Conservation (phyloP, 1,284 basidiomycete species). For the Stygiomarasmius scandens region DNA sequence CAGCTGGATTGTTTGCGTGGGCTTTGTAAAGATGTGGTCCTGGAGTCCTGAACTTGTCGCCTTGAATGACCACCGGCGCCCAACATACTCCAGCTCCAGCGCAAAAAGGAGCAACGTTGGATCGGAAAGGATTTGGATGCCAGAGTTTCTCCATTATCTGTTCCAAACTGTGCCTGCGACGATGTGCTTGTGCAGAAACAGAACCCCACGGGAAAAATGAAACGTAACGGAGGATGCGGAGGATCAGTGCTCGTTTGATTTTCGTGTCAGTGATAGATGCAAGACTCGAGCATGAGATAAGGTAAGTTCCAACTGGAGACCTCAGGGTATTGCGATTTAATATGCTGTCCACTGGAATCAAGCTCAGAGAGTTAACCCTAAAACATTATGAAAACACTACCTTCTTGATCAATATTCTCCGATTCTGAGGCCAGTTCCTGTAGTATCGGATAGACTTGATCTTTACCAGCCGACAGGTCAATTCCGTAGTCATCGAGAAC, state of each 20-base stretch:
- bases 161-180: constrained; percentile 45
- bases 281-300: constrained; percentile 43
- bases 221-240: constrained; percentile 66
- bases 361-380: too few species aligned
- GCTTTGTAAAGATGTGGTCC: constrained; percentile 17
- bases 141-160: constrained; percentile 53
- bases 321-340: constrained; percentile 37
- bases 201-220: constrained; percentile 79
- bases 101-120: constrained; percentile 32
- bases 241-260: constrained; percentile 50
- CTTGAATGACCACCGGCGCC: constrained; percentile 48
- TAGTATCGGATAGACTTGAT: constrained; percentile 8
- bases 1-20: constrained; percentile 22
- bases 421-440: constrained; percentile 10
- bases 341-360: constrained; percentile 44
- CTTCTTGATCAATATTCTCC: constrained; percentile 12
- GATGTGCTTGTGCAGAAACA: constrained; percentile 55
- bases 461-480: constrained; percentile 8
- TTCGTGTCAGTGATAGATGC: constrained; percentile 35
- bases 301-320: constrained; percentile 54
- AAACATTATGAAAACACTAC: constrained; percentile 12
- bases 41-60: constrained; percentile 26
- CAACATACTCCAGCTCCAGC: constrained; percentile 66
- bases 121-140: constrained; percentile 28
- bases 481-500: constrained; percentile 5